Evolutionary conservation across 257 asterid genomes (phyloP), one percentile per base, ranked within the genome.

Genomic region (Solanum chmielewskii): DNA sequence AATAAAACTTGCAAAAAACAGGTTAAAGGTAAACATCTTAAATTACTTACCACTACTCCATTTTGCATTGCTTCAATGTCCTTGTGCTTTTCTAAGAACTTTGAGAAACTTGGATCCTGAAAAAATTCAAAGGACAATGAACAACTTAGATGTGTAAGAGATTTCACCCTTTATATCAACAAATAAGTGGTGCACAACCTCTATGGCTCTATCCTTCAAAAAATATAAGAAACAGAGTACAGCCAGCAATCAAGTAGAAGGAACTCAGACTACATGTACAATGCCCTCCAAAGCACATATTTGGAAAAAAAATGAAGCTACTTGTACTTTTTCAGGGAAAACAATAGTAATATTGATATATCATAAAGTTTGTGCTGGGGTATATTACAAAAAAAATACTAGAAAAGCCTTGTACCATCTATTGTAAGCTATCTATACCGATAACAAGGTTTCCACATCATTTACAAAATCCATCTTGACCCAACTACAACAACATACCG

Each of bases 51-150:
- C 91, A 71, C 90, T 80, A 92, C 94, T 84, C 86, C 97, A 88
- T 89, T 88, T 71, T 85, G 92, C 89, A 88, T 66, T 66, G 90
- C 87, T 85, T 89, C 91, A 73, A 86, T 88, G 80, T 85, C 90
- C 85, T 88, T 84, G 93, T 86, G 90, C 87, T 89, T 95, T 90
- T 95, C 94, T 88, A 97, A 90, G 90, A 94, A 93, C 88, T 93
- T 91, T 47, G 87, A 86, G 93, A 97, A 97, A 45, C 91, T 91
- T 44, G 96, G 96, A 92, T 97, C 96, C 99, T 97, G 98, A 76
- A 92, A 90, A 87, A 49, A 33, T 18, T 49, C 20, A 20, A 52
- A 47, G 44, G 56, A 81, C 85, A 25, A 44, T 27, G 13, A 25
- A 25, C 83, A 77, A 77, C 41, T 78, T 78, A 25, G 10, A 44